These are phyloP conservation scores for Lanmaoa pseudosensibilis DNA, from an alignment of 768 basidiomycete genomes.

Conservation along the genomic window DNA sequence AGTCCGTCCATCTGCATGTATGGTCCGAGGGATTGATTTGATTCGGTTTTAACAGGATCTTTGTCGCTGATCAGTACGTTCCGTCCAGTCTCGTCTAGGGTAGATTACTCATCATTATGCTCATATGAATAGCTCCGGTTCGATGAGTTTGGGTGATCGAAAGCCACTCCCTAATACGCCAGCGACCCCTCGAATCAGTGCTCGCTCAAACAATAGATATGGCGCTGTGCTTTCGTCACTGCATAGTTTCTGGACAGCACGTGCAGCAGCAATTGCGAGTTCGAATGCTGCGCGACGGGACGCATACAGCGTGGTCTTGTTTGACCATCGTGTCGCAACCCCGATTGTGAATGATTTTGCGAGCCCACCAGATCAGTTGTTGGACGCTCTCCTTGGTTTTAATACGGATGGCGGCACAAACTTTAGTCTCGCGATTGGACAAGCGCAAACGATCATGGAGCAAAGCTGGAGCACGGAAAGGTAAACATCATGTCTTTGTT, in stretches of 20 bases:
- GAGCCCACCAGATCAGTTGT: constrained; percentile 45
- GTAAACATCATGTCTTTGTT: constrained; percentile 23
- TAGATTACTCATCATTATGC: not conserved
- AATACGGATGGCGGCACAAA: constrained; percentile 41
- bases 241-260: constrained; percentile 55
- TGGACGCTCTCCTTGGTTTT: constrained; percentile 38
- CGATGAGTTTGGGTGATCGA: constrained; percentile 46
- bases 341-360: constrained; percentile 47
- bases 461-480: constrained; percentile 51
- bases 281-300: constrained; percentile 42
- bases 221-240: constrained; percentile 61
- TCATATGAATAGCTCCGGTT: constrained; percentile 43
- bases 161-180: constrained; percentile 47
- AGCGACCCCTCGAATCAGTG: constrained; percentile 37
- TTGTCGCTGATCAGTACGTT: constrained; percentile 50
- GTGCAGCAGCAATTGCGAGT: constrained; percentile 38
- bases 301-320: constrained; percentile 56
- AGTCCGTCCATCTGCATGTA: constrained; percentile 17
- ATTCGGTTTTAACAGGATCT: constrained; percentile 39
- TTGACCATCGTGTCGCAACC: constrained; percentile 28
- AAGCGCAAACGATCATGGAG: constrained; percentile 41
- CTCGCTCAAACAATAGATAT: constrained; percentile 45
- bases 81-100: not conserved
- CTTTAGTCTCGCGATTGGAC: constrained; percentile 41
- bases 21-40: not conserved